Evolutionary conservation across 345 rosid species (phyloP), one percentile per base, ranked within the genome.

Genomic region (Murraya koenigii): DNA sequence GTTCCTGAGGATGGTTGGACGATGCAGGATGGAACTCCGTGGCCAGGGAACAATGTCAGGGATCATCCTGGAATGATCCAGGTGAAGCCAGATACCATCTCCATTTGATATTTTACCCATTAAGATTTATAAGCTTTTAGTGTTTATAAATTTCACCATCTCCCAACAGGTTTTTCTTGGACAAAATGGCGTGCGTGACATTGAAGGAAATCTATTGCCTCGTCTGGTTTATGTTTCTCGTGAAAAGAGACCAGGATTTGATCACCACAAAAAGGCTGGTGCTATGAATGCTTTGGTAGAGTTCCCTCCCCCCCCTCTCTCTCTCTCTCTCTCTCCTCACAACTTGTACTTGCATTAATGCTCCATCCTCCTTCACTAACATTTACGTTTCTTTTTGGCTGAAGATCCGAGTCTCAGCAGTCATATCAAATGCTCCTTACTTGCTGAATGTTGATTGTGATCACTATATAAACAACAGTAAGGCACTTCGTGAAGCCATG

Each of bases 11-110:
- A 94, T 44, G 98, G 98, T 49, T 93, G 98, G 98, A 93, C 97
- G 49, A 93, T 93, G 98, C 98, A 93, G 81, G 97, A 92, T 70
- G 98, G 97, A 61, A 92, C 94, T 76, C 95, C 92, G 54, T 94
- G 97, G 95, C 98, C 98, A 0, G 98, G 98, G 78, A 94, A 94
- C 83, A 88, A 89, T 78, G 93, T 92, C 67, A 82, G 94, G 66
- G 98, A 94, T 88, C 98, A 94, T 81, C 98, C 98, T 39, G 98
- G 97, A 75, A 94, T 94, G 98, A 94, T 94, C 69, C 98, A 94
- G 95, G 98, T 92, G 52, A 84, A 25, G 72, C 33, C 56, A 32
- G 49, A 38, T 76, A 71, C 68, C 60, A 61, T 36, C 67, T 49
- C 30, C 17, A 5, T 26, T 54, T 55, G 28, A 39, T 25, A 63